Evolutionary conservation across 2,329 filamentous ascomycete genomes (phyloP), one percentile per base, ranked within the genome.

Genomic region (Colletotrichum agaves): DNA sequence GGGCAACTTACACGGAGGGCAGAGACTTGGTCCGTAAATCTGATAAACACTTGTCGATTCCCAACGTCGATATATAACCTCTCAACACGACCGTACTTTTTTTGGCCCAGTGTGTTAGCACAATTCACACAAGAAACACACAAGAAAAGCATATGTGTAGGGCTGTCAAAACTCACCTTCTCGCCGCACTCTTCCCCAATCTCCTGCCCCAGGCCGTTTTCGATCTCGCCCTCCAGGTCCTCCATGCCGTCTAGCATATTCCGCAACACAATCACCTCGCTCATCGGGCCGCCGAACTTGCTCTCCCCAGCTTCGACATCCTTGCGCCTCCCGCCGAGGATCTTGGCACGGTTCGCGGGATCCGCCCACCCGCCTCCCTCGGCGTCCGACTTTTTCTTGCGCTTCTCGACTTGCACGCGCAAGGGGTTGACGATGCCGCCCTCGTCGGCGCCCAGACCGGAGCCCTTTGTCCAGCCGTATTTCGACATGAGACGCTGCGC

Each of bases 151-250:
- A 27, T 27, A 7, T 7, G 27, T 27, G 27, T 7, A 31, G 12
- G 8, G 35, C 11, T 37, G 10, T 15, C 35, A 15, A 37, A 15
- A 37, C 70, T 63, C 68, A 90, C 88, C 85, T 94, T 94, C 71
- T 93, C 89, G 56, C 90, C 90, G 78, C 97, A 98, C 76, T 97
- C 93, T 75, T 98, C 93, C 6, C 96, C 96, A 78, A 99, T 98
- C 77, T 98, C 94, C 80, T 98, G 95, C 72, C 95, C 90, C 57
- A 99, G 81, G 0, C 88, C 88, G 13, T 86, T 85, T 67, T 90
- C 87, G 55, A 97, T 88, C 78, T 98, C 95, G n/a, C 84, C 85
- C 64, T 91, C 87, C 49, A 97, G 81, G 75, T 97, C 83, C 2
- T 81, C 86, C 84, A 98, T 90, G 5, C 91, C 92, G 69, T 96